Evolutionary conservation across 257 asterid species (phyloP).

Genomic region (Ligustrum vulgare): DNA sequence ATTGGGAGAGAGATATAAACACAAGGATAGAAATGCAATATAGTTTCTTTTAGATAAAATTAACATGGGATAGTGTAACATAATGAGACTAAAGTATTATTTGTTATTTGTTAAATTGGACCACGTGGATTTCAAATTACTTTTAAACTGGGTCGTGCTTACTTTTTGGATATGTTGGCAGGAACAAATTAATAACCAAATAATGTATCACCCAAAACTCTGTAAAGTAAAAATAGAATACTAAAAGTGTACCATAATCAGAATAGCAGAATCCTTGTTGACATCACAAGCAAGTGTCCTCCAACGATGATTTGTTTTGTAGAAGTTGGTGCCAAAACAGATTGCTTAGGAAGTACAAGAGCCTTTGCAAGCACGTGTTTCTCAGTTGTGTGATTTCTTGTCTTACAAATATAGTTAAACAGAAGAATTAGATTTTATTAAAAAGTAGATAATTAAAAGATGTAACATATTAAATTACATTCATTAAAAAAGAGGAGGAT

Average conservation of each 20-base stretch:
- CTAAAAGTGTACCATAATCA: slow-evolving; percentile 41
- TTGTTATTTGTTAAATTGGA: too few species aligned
- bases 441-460: neutral
- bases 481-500: neutral
- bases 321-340: slow-evolving; percentile 37
- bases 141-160: neutral
- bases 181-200: neutral
- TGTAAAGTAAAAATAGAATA: neutral
- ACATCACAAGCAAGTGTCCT: slow-evolving; percentile 77
- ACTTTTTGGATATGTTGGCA: neutral
- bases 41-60: too few species aligned
- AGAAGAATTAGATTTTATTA: neutral
- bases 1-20: too few species aligned
- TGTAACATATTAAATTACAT: neutral
- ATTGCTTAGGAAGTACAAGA: slow-evolving; percentile 41
- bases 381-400: slow-evolving; percentile 53
- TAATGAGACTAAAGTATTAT: too few species aligned
- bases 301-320: slow-evolving; percentile 33
- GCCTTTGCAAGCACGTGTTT: slow-evolving; percentile 40
- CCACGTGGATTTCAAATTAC: neutral
- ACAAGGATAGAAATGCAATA: too few species aligned
- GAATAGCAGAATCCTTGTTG: slow-evolving; percentile 94
- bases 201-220: neutral
- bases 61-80: too few species aligned
- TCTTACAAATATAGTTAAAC: slow-evolving; percentile 37